phyloP scores from a whole-genome alignment of 257 asterid species.

The Rauvolfia tetraphylla region DNA sequence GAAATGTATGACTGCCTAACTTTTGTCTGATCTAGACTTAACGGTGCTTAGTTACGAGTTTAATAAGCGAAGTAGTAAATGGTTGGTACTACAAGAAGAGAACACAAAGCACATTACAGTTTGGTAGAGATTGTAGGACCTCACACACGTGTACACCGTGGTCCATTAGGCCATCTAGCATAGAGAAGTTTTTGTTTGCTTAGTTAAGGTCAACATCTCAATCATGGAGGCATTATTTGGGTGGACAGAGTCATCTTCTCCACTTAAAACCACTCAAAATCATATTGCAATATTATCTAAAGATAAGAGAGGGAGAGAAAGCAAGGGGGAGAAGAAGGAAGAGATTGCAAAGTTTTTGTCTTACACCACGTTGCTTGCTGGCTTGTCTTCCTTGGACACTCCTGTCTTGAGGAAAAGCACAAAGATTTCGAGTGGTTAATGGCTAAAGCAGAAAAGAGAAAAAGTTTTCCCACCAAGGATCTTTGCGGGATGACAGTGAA shows the following conservation, averaged over 20 bases:
- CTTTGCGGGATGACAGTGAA: constrained; percentile 28
- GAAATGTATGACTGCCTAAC: not conserved
- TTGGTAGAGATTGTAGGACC: constrained; percentile 30
- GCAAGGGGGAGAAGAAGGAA: not conserved
- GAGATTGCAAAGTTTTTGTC: constrained; percentile 51
- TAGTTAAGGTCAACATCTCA: constrained; percentile 60
- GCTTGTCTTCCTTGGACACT: constrained; percentile 40
- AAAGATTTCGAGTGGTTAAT: constrained; percentile 30
- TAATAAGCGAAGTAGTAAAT: not conserved
- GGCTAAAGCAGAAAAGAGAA: constrained; percentile 21
- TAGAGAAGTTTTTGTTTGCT: constrained; percentile 31
- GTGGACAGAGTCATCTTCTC: constrained; percentile 42
- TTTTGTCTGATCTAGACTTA: not conserved
- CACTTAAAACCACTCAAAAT: constrained; percentile 39
- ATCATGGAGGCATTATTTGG: constrained; percentile 65
- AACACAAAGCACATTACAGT: constrained; percentile 5
- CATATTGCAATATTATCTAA: constrained; percentile 21
- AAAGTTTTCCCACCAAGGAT: constrained; percentile 31
- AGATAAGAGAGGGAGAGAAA: constrained; percentile 28
- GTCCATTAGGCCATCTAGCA: constrained; percentile 36
- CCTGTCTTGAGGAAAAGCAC: constrained; percentile 29
- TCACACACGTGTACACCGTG: constrained; percentile 38
- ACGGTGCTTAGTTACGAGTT: not conserved
- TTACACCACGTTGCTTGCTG: constrained; percentile 47
- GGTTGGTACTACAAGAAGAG: not conserved